Base-by-base conservation (phyloP, 2,329 filamentous ascomycete genomes). In the Ceratocystis papillata region DNA sequence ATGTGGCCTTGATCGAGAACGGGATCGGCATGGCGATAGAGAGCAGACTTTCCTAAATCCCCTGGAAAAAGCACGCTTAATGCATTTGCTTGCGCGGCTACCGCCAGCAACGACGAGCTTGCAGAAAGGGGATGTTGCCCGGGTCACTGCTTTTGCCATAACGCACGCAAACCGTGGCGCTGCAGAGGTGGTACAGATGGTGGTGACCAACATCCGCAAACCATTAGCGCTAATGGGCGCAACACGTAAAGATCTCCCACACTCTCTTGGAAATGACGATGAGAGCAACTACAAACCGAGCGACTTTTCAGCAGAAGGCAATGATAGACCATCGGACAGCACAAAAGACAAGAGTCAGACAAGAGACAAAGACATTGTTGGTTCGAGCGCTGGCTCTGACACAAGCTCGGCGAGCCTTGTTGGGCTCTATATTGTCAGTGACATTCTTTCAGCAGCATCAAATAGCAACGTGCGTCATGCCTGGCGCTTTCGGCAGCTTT, bases 141-240 rank as follows among this genome's bases (percentile, higher is more conserved):
- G 91, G 4, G 81, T 96, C 1, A 93, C 92, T 0, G 83, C 87
- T 2, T 96, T 97, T 75, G 92, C 92, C 12, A 90, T 97, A 66
- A 87, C 87, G 1, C 90, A 97, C 73, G 89, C 91, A 1, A 89
- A 87, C 48, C 82, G 85, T 22, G 94, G 92, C 17, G 88, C 90
- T 12, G 89, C 95, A 69, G 94, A 97, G 76, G 87, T 96, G 45
- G 91, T 96, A n/a, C 84, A 93, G 62, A 84, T 96, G 76, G 86
- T 97, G 46, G 83, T 96, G 0, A 81, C 85, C 0, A 97, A 99
- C 71, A 80, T 97, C 44, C 80, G 88, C 67, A 84, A 81, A 63
- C 94, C 94, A 0, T 84, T 95, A 67, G 82, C 86, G 5, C 84
- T 87, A 70, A 89, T 86, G 0, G 82, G 65, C 1, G 67, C 67